phyloP scores from a whole-genome alignment of 2,329 filamentous ascomycete species.

The Pseudocercospora musae region DNA sequence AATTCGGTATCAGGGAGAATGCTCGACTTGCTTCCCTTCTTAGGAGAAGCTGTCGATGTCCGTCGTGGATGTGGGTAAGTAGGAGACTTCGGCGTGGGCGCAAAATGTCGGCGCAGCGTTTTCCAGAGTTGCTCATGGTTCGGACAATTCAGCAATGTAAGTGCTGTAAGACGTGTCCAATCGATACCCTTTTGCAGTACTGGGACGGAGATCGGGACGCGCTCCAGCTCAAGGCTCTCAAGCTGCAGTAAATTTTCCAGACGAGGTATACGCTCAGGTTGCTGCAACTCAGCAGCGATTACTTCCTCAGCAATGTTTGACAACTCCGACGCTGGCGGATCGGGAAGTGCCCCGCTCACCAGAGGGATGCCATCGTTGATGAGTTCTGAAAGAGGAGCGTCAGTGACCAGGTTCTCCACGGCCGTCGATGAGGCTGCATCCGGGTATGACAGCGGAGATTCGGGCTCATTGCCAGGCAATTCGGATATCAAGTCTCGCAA shows the following conservation, averaged over 20 bases:
- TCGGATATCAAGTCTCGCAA: slow-evolving; percentile 15
- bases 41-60: slow-evolving; percentile 31
- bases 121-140: slow-evolving; percentile 75
- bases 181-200: slow-evolving; percentile 70
- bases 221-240: slow-evolving; percentile 71
- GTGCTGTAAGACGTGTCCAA: slow-evolving; percentile 66
- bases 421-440: neutral
- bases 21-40: slow-evolving; percentile 21
- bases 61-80: slow-evolving; percentile 38
- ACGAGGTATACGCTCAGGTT: slow-evolving; percentile 34
- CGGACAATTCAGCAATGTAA: slow-evolving; percentile 71
- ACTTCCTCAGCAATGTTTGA: neutral
- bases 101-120: slow-evolving; percentile 58
- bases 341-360: neutral
- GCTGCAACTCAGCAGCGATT: slow-evolving; percentile 12
- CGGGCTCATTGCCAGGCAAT: slow-evolving; percentile 4
- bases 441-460: slow-evolving; percentile 9
- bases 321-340: neutral
- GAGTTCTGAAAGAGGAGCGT: neutral
- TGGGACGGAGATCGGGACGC: slow-evolving; percentile 67
- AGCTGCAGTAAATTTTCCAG: slow-evolving; percentile 61
- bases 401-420: neutral
- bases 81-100: slow-evolving; percentile 37
- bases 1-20: slow-evolving; percentile 23
- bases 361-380: neutral